Evolutionary conservation across 768 basidiomycete genomes (phyloP).

Genomic region (Boletus subcaerulescens): DNA sequence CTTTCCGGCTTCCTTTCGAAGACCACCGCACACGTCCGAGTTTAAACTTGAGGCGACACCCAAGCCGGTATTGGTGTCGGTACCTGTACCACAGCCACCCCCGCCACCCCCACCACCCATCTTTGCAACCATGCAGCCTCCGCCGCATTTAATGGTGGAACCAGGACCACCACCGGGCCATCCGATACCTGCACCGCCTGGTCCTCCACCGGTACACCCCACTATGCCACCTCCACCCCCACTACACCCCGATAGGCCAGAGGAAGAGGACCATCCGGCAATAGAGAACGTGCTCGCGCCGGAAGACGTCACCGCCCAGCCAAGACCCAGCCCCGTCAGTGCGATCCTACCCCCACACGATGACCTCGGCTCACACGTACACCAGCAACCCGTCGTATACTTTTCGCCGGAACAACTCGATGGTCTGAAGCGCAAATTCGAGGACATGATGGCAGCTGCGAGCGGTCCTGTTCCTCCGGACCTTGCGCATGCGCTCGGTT

Average conservation of each 20-base stretch:
- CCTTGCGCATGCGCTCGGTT: conserved; percentile 30
- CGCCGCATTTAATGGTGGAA: conserved; percentile 20
- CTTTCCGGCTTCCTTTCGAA: conserved; percentile 33
- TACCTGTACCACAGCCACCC: conserved; percentile 7
- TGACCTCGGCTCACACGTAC: neutral
- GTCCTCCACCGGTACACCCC: conserved; percentile 5
- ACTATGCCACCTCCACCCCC: conserved; percentile 10
- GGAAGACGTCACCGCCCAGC: conserved; percentile 20
- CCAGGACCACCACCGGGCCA: conserved; percentile 12
- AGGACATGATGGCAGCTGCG: conserved; percentile 30
- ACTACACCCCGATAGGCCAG: conserved; percentile 8
- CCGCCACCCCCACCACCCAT: conserved; percentile 20
- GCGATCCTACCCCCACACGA: neutral
- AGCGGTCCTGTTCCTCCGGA: conserved; percentile 31
- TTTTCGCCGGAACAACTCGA: conserved; percentile 32
- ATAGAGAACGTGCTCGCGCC: conserved; percentile 14
- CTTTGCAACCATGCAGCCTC: conserved; percentile 23
- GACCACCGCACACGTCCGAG: conserved; percentile 32
- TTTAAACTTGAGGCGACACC: conserved; percentile 31
- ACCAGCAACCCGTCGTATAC: conserved; percentile 25
- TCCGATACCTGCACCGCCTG: conserved; percentile 10
- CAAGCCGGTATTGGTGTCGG: conserved; percentile 16
- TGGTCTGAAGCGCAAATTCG: conserved; percentile 31
- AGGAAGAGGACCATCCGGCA: conserved; percentile 15
- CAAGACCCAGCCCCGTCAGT: conserved; percentile 17